phyloP scores from a whole-genome alignment of 2,329 filamentous ascomycete species.

The Sporothrix brunneoviolacea region DNA sequence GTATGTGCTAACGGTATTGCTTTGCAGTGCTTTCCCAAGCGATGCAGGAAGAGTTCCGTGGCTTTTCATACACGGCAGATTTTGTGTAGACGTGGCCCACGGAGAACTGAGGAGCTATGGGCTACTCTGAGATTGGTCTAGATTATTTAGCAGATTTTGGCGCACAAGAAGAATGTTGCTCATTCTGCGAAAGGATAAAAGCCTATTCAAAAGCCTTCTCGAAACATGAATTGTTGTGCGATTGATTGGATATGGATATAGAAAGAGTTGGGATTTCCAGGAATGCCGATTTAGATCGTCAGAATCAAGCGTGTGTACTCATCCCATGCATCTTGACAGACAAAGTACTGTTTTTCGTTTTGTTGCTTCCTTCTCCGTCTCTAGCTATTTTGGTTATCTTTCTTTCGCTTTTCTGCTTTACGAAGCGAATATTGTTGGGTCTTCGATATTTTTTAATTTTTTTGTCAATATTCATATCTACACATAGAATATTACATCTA shows the following conservation, averaged over 20 bases:
- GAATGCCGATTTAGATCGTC: no score
- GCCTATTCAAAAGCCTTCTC: no score
- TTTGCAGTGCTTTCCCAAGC: constrained; percentile 81
- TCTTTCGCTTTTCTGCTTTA: neutral
- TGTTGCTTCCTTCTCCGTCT: neutral
- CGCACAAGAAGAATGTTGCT: no score
- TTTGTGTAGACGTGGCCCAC: constrained; percentile 54
- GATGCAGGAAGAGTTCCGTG: constrained; percentile 99
- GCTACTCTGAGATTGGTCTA: neutral
- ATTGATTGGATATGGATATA: constrained; percentile 5
- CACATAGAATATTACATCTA: no score
- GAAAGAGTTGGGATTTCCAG: neutral
- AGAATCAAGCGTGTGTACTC: no score
- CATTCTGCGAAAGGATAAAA: no score
- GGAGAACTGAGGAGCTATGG: neutral
- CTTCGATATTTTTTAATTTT: constrained; percentile 1
- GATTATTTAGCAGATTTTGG: neutral
- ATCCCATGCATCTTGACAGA: no score
- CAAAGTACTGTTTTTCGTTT: no score
- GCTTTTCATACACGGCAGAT: constrained; percentile 94
- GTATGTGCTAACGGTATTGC: constrained; percentile 34
- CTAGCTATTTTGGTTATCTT: neutral
- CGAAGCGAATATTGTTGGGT: neutral
- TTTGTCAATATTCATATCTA: no score
- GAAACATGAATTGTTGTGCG: neutral